A percentile compares a stretch with the other conserved stretches of the same genome.
phyloP scores from a whole-genome alignment of 306 rosid genomes.

The Trifolium repens region DNA sequence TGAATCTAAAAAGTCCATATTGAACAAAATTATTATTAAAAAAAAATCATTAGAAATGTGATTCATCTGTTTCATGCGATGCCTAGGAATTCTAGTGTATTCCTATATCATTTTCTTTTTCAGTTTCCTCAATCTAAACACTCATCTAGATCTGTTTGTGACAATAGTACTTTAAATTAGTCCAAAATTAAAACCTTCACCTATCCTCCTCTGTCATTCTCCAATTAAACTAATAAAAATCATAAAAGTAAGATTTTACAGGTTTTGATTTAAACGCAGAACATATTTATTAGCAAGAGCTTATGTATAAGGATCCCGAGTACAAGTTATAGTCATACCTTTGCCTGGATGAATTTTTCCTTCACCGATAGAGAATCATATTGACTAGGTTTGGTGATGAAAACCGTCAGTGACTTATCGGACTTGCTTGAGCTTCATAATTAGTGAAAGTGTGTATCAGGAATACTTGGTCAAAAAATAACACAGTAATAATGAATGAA shows the following conservation, averaged over 20 bases:
- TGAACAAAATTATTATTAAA: too few relatives aligned
- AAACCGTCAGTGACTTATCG: conserved; percentile 64
- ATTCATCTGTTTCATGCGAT: not conserved
- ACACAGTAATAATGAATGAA: conserved; percentile 6
- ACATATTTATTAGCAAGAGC: conserved; percentile 5
- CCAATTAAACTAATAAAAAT: not conserved
- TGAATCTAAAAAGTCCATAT: too few relatives aligned
- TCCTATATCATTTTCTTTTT: not conserved
- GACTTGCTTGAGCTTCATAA: conserved; percentile 76
- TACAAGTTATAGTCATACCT: conserved; percentile 57
- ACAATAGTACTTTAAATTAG: not conserved
- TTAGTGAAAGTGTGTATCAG: conserved; percentile 48
- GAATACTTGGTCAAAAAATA: conserved; percentile 36
- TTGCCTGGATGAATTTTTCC: conserved; percentile 98
- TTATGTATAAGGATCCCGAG: not conserved
- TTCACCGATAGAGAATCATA: conserved; percentile 88
- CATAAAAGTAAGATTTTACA: not conserved
- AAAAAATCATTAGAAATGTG: conserved; percentile 13
- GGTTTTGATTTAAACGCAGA: not conserved
- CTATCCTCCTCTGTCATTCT: not conserved
- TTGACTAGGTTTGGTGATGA: conserved; percentile 80
- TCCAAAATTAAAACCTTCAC: not conserved
- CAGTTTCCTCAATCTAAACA: not conserved
- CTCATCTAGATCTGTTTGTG: not conserved
- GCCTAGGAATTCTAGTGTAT: not conserved